Base-by-base conservation (phyloP, 2,329 filamentous ascomycete genomes). In the Arthroderma uncinatum region DNA sequence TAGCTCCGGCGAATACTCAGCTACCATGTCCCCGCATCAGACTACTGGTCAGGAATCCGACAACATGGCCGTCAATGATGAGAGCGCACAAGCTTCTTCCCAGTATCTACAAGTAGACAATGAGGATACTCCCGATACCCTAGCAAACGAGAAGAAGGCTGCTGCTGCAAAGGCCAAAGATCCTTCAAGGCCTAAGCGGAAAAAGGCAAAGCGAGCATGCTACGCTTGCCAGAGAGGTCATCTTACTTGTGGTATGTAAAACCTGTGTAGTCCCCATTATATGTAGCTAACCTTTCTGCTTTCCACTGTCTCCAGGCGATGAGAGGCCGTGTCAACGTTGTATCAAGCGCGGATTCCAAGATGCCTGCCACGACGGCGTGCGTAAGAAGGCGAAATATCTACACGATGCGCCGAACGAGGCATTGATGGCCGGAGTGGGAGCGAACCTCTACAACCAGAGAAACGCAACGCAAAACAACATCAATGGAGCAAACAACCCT, bases 351-450 rank as follows among this genome's bases (percentile, higher is more conserved):
- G 89, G 89, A 48, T 81, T 97, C 21, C 87, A 90, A 66, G 90
- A 95, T 70, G 83, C 83, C 60, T 98, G 93, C 68, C 90, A 95
- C 71, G 93, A 98, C 69, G 93, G 93, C 56, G 90, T 97, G 54
- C 86, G 93, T 62, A 98, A 98, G 74, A 98, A 97, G 79, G 93
- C 93, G 55, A 98, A 98, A 72, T 98, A 98, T 71, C 86, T 98
- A 57, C 91, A 97, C 68, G 93, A 97, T 78, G 90, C 92, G 25
- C 91, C 92, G 36, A 83, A 89, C 55, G 90, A 94, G 70, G 90
- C 90, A 48, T 78, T 96, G 61, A 82, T 92, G 68, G 89, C 91
- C n/a, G 89, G 93, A 42, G 79, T 93, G 52, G 84, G 85, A 4
- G 86, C 82, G 65, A 88, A 86, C 66, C 81, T 67, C 60, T 73